phyloP scores from a whole-genome alignment of 1,284 basidiomycete species.

The Boletus albobrunnescens region DNA sequence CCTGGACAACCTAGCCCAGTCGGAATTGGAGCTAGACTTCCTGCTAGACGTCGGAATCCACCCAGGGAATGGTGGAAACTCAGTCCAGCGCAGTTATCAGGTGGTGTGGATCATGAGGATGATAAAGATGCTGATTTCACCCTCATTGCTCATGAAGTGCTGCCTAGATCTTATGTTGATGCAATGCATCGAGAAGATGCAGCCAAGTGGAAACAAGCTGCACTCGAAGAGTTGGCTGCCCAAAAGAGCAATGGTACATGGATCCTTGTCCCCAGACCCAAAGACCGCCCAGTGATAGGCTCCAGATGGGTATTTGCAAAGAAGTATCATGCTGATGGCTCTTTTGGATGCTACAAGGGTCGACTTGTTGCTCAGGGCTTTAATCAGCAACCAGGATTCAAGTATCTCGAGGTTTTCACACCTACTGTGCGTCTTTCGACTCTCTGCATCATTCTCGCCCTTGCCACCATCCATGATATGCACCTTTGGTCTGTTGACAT shows the following conservation, averaged over 20 bases:
- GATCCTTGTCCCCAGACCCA: not conserved
- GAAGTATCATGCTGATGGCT: not conserved
- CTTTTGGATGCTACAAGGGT: not conserved
- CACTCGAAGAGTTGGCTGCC: not conserved
- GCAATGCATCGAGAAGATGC: not conserved
- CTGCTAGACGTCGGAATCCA: not conserved
- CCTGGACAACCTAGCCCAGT: not conserved
- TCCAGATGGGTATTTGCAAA: not conserved
- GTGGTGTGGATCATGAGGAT: not conserved
- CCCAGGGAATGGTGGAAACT: not conserved
- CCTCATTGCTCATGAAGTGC: not conserved
- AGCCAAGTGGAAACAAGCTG: not conserved
- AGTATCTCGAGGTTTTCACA: not conserved
- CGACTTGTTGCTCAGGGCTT: not conserved
- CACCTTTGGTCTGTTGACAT: not conserved
- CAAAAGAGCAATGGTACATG: not conserved
- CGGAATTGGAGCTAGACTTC: not conserved
- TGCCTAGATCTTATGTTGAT: not conserved
- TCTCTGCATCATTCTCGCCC: not conserved
- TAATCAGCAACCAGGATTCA: not conserved
- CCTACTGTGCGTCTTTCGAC: not conserved
- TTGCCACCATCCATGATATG: not conserved
- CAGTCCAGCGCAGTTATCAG: not conserved
- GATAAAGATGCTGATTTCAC: not conserved
- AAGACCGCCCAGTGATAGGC: not conserved